Evolutionary conservation across 1,139 yeast genomes (phyloP).

Genomic region (Blastobotrys elegans): DNA sequence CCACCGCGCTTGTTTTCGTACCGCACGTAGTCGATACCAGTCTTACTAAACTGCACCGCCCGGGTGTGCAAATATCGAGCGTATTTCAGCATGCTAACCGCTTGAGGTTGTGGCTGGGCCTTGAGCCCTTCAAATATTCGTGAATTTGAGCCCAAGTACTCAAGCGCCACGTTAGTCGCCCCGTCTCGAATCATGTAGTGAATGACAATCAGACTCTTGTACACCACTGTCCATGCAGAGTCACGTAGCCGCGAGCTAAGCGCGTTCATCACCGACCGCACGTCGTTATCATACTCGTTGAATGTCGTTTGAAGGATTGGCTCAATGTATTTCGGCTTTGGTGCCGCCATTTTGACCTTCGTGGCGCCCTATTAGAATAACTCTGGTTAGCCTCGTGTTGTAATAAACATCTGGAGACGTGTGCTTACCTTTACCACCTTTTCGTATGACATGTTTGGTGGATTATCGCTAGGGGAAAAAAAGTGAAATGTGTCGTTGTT

Average conservation of each 20-base stretch:
- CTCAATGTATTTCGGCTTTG: slow-evolving; percentile 90
- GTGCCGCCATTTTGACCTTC: slow-evolving; percentile 84
- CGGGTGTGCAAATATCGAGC: slow-evolving; percentile 64
- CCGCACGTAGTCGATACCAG: slow-evolving; percentile 72
- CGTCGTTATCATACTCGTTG: slow-evolving; percentile 46
- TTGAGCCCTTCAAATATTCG: slow-evolving; percentile 51
- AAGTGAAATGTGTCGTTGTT: background rate
- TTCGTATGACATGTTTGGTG: slow-evolving; percentile 29
- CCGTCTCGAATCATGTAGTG: slow-evolving; percentile 94
- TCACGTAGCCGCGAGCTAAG: slow-evolving; percentile 62
- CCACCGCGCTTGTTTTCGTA: slow-evolving; percentile 40
- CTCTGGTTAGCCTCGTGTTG: background rate
- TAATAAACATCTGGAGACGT: slow-evolving; percentile 4
- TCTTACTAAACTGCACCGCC: slow-evolving; percentile 60
- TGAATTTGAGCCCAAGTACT: slow-evolving; percentile 55
- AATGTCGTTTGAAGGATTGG: slow-evolving; percentile 82
- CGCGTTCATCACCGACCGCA: slow-evolving; percentile 63
- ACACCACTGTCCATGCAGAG: slow-evolving; percentile 80
- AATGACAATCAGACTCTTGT: slow-evolving; percentile 74
- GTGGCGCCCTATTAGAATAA: slow-evolving; percentile 66
- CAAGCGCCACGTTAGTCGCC: slow-evolving; percentile 62
- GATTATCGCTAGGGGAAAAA: background rate
- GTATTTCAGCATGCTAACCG: slow-evolving; percentile 62
- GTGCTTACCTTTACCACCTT: slow-evolving; percentile 56
- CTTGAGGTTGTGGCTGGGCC: slow-evolving; percentile 44